Conservation (phyloP, 495 filamentous ascomycete genomes). For the Evernia prunastri region DNA sequence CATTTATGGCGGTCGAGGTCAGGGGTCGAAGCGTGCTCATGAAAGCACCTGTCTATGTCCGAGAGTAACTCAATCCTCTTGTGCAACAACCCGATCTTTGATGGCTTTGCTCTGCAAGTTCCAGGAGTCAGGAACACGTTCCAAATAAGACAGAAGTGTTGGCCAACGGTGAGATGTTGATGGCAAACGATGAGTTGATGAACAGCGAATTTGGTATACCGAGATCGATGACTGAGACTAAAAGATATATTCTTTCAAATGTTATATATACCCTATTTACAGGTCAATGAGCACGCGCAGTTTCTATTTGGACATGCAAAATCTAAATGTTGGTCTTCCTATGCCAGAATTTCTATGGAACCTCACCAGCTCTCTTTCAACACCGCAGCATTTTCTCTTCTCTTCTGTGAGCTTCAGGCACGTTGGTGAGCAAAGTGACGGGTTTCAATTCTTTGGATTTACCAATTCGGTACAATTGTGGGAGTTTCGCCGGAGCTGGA, state of each 20-base stretch:
- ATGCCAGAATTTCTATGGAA: background rate
- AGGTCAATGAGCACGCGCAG: background rate
- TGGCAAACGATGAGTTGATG: slow-evolving; percentile 1
- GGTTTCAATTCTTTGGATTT: background rate
- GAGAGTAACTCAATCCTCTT: slow-evolving; percentile 8
- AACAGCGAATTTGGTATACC: background rate
- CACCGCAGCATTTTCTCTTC: background rate
- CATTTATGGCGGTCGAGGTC: slow-evolving; percentile 81
- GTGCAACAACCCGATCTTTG: background rate
- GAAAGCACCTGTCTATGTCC: slow-evolving; percentile 83
- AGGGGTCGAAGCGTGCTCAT: slow-evolving; percentile 73
- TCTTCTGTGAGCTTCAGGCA: background rate
- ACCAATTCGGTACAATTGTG: background rate
- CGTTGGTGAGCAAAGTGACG: background rate
- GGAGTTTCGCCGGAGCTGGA: background rate
- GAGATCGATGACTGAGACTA: background rate
- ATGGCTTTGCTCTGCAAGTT: background rate
- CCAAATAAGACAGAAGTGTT: background rate
- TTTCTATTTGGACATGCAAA: background rate
- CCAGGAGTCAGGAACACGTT: background rate
- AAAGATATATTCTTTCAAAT: background rate
- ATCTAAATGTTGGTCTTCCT: background rate
- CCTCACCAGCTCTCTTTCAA: background rate
- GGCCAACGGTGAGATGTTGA: background rate
- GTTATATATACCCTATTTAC: background rate